Evolutionary conservation across 1,139 yeast species (phyloP).

Genomic region (Hansenula sp.): DNA sequence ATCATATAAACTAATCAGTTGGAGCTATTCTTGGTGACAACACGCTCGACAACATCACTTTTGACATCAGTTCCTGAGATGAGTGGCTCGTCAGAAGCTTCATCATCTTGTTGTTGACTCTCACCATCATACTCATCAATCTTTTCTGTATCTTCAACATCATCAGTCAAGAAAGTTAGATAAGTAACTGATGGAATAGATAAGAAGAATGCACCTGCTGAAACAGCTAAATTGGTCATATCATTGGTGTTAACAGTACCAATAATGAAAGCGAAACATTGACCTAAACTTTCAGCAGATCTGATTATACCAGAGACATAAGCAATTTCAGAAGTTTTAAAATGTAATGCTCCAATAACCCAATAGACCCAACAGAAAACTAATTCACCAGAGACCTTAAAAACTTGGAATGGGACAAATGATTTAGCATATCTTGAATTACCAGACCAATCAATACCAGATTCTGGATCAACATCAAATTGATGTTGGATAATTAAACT

Average conservation of each 20-base stretch:
- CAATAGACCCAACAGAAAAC: constrained; percentile 24
- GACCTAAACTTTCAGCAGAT: constrained; percentile 19
- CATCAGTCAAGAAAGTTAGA: constrained; percentile 13
- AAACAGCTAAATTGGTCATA: constrained; percentile 20
- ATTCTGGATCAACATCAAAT: constrained; percentile 12
- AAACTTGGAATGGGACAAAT: constrained; percentile 22
- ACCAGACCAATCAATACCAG: constrained; percentile 21
- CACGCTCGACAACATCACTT: neutral
- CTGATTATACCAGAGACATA: constrained; percentile 18
- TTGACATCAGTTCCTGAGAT: no score
- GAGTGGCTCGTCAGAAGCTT: neutral
- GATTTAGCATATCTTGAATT: constrained; percentile 15
- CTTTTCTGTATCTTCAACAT: neutral
- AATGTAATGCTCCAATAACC: constrained; percentile 22
- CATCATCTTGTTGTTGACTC: neutral
- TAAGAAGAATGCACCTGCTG: constrained; percentile 21
- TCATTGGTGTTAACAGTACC: constrained; percentile 20
- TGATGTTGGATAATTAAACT: constrained; percentile 18
- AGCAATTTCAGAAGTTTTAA: constrained; percentile 9
- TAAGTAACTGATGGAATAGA: constrained; percentile 20
- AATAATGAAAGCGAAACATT: constrained; percentile 18
- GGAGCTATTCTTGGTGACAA: no score
- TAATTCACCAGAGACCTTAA: constrained; percentile 20
- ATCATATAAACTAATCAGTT: no score
- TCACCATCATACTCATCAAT: neutral